phyloP scores from a whole-genome alignment of 768 basidiomycete species.

The Collybia nuda region DNA sequence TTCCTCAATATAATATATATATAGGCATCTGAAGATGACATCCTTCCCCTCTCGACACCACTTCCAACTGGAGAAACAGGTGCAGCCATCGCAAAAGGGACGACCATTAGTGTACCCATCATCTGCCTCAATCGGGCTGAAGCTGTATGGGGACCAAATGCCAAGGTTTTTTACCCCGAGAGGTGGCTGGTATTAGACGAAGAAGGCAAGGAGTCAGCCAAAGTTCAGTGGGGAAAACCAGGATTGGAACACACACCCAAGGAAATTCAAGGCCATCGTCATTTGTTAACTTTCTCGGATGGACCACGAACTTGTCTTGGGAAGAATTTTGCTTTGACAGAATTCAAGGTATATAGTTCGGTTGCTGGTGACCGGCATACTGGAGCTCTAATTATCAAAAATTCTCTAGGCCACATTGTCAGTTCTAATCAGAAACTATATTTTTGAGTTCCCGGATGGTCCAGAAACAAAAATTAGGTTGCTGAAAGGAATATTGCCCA shows the following conservation, averaged over 20 bases:
- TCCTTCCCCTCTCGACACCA: conserved; percentile 54
- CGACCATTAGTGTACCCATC: conserved; percentile 41
- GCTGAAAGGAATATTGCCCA: neutral
- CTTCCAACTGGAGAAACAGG: conserved; percentile 39
- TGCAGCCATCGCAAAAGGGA: conserved; percentile 47
- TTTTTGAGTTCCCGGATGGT: neutral
- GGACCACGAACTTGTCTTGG: conserved; percentile 53
- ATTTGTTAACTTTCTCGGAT: conserved; percentile 52
- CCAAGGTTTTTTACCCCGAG: conserved; percentile 59
- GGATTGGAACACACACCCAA: conserved; percentile 27
- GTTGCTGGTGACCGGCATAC: too few relatives aligned
- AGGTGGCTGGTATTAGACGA: conserved; percentile 49
- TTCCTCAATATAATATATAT: neutral
- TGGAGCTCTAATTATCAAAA: too few relatives aligned
- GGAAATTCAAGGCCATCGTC: conserved; percentile 47
- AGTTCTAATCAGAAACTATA: neutral
- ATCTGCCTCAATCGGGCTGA: conserved; percentile 46
- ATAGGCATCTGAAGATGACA: conserved; percentile 49
- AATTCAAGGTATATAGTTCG: conserved; percentile 33
- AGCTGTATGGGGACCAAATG: conserved; percentile 60
- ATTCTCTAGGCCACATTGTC: neutral
- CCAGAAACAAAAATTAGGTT: neutral
- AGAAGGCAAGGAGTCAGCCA: too few relatives aligned
- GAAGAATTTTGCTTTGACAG: conserved; percentile 43
- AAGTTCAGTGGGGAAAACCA: too few relatives aligned